Percentiles rank a stretch among this genome's conserved stretches.
These are phyloP conservation scores for Phlebiopsis flavidoalba DNA, from an alignment of 768 basidiomycete genomes.

Conservation along the genomic window DNA sequence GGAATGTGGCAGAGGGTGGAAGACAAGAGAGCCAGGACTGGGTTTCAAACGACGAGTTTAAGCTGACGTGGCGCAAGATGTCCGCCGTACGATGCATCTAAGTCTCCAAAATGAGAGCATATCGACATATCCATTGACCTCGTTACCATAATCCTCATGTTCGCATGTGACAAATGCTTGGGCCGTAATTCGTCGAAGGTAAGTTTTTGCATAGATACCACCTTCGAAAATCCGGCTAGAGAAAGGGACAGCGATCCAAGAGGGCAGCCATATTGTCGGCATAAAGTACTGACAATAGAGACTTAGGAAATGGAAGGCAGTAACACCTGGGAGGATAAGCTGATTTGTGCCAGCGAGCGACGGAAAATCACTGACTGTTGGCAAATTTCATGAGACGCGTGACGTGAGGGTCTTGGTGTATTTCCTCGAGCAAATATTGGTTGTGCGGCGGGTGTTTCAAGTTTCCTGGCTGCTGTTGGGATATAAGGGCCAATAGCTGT, in stretches of 20 bases:
- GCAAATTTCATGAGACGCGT: neutral
- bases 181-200: constrained; percentile 15
- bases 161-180: neutral
- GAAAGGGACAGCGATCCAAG: neutral
- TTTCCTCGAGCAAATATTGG: neutral
- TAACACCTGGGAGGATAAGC: neutral
- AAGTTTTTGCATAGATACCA: constrained; percentile 4
- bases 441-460: neutral
- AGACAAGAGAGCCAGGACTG: constrained; percentile 11
- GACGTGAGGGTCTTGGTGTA: neutral
- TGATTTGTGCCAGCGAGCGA: neutral
- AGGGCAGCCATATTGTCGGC: neutral
- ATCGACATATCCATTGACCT: constrained; percentile 7
- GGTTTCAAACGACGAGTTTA: constrained; percentile 10
- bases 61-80: constrained; percentile 12
- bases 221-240: neutral
- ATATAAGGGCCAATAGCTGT: no score
- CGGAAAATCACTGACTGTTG: no score
- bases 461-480: neutral
- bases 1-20: constrained; percentile 10
- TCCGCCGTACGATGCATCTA: constrained; percentile 3
- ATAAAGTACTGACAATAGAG: constrained; percentile 1
- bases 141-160: constrained; percentile 2
- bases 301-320: constrained; percentile 1
- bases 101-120: constrained; percentile 8